Evolutionary conservation across 2,329 filamentous ascomycete species (phyloP).

Genomic region (Leptographium procerum): DNA sequence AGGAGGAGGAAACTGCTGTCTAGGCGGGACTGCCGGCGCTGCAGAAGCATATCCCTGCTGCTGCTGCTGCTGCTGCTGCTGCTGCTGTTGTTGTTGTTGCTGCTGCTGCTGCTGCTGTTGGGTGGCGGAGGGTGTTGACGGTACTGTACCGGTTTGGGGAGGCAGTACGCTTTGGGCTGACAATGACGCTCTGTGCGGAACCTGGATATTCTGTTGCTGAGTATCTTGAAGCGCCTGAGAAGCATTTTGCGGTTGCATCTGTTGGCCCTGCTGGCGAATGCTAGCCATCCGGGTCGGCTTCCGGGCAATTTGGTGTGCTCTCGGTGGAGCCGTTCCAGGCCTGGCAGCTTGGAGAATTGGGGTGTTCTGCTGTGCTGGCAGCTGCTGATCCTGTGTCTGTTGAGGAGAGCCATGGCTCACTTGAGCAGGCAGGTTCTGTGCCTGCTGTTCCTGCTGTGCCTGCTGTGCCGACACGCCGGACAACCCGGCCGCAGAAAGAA

Average conservation of each 20-base stretch:
- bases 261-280: background rate
- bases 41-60: background rate
- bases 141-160: background rate
- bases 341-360: background rate
- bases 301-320: background rate
- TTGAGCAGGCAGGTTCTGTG: background rate
- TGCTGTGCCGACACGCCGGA: too few relatives aligned
- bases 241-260: background rate
- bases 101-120: background rate
- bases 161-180: background rate
- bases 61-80: background rate
- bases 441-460: background rate
- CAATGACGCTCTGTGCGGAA: background rate
- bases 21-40: background rate
- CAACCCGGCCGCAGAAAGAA: background rate
- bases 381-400: background rate
- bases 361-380: background rate
- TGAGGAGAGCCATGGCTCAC: background rate
- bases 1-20: background rate
- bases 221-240: background rate
- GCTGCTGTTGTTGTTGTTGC: too few relatives aligned
- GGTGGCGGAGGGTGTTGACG: background rate
- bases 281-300: background rate
- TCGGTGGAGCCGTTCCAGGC: background rate
- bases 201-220: background rate